phyloP scores from a whole-genome alignment of 2,329 filamentous ascomycete species.

The Talaromyces sp. region DNA sequence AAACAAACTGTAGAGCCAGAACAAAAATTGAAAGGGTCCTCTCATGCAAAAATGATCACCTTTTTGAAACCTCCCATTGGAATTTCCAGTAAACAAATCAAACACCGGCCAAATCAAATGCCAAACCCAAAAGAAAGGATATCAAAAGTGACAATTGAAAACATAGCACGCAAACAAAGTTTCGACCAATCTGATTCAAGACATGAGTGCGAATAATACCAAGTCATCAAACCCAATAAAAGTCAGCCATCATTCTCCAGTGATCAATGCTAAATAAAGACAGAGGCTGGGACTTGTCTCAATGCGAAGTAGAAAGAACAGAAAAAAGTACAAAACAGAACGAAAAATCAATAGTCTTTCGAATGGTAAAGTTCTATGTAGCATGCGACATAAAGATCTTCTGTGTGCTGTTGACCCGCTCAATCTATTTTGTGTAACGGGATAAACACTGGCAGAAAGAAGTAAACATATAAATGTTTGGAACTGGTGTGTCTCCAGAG shows the following conservation, averaged over 20 bases:
- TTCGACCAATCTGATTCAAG: neutral
- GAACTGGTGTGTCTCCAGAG: neutral
- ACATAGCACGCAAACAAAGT: neutral
- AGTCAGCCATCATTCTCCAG: neutral
- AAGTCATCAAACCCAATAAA: neutral
- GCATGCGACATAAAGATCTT: neutral
- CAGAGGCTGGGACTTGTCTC: neutral
- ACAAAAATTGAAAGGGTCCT: neutral
- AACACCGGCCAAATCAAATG: neutral
- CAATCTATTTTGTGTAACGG: neutral
- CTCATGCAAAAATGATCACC: neutral
- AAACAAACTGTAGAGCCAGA: neutral
- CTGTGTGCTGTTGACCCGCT: neutral
- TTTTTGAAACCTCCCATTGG: neutral
- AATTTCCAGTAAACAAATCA: neutral
- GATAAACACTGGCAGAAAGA: neutral
- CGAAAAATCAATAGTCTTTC: neutral
- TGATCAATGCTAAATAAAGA: neutral
- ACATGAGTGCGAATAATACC: conserved; percentile 1
- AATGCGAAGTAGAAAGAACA: neutral
- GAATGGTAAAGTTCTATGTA: neutral
- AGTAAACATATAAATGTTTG: neutral
- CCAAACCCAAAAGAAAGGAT: neutral
- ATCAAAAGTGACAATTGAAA: neutral
- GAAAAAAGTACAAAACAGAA: neutral